These are phyloP conservation scores for Annona squamosa DNA, from an alignment of 164 flowering plant species.

Conservation along the genomic window DNA sequence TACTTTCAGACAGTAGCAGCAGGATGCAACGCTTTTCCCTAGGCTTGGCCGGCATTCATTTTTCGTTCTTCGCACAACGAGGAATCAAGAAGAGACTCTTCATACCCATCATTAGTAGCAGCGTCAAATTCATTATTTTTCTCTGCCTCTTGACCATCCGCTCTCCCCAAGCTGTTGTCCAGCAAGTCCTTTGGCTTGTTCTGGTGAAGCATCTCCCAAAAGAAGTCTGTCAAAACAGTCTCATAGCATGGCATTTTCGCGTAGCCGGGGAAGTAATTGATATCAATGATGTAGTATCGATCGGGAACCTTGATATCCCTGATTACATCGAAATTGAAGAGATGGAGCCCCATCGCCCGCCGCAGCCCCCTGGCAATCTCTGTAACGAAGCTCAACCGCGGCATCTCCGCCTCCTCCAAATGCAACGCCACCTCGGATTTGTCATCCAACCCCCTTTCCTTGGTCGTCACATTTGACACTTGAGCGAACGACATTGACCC, in stretches of 20 bases:
- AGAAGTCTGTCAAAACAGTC: slow-evolving; percentile 63
- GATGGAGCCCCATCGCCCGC: slow-evolving; percentile 36
- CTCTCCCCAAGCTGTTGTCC: slow-evolving; percentile 20
- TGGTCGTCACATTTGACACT: slow-evolving; percentile 51
- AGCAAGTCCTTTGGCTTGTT: slow-evolving; percentile 26
- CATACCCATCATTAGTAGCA: slow-evolving; percentile 3
- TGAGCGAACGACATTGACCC: slow-evolving; percentile 62
- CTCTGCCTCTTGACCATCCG: slow-evolving; percentile 9
- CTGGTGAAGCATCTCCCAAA: slow-evolving; percentile 35
- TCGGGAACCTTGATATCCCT: slow-evolving; percentile 56
- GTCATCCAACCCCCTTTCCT: slow-evolving; percentile 24
- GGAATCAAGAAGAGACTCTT: slow-evolving; percentile 1
- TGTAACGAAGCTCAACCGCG: slow-evolving; percentile 46
- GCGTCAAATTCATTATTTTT: slow-evolving; percentile 6
- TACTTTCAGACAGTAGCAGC: not conserved
- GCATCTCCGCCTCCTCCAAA: slow-evolving; percentile 57
- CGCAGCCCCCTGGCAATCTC: slow-evolving; percentile 55
- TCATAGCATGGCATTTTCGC: slow-evolving; percentile 80
- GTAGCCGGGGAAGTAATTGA: slow-evolving; percentile 82
- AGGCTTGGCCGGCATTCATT: slow-evolving; percentile 13
- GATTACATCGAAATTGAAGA: slow-evolving; percentile 82
- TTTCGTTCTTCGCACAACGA: not conserved
- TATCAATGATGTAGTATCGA: slow-evolving; percentile 65
- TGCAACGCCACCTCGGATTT: slow-evolving; percentile 34
- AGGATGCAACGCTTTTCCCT: not conserved